Base-by-base conservation (phyloP, 2,329 filamentous ascomycete genomes). In the Cryphonectria radicalis region DNA sequence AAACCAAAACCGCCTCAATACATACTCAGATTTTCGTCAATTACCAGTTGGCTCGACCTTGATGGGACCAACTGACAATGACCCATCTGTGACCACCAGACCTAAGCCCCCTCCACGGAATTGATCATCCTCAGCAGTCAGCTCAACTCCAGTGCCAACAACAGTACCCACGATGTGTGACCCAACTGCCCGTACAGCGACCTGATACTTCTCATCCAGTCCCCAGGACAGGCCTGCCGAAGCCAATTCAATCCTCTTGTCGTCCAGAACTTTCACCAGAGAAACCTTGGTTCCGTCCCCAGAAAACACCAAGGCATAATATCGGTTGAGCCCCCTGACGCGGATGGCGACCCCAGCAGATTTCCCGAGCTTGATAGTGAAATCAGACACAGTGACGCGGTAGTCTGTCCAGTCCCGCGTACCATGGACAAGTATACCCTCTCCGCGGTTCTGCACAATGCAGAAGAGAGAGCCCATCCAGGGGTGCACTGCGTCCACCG, bases 331-430 rank as follows among this genome's bases (percentile, higher is more conserved):
- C 0, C 79, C 79, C 63, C 76, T 74, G 1, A 78, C 76, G 3
- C 79, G 66, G 8, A 76, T 69, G 1, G 76, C 77, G 1, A 78
- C 66, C n/a, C 79, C 79, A 0, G 68, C 73, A 0, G 74, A 74
- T 3, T 64, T 67, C 4, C 77, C 78, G 4, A 78, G 57, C 22
- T 77, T 77, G 5, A 80, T 42, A 3, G 50, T 71, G 42, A 81
- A 77, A 2, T 73, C 70, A 0, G 66, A 57, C 0, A 77, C 74
- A 4, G 66, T 69, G 11, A 74, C 73, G 0, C 62, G 68, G 69
- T 81, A 81, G 59, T 78, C 74, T 3, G 55, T 69, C 79, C 79
- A 81, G 8, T 79, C 78, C 1, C 79, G 74, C 17, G 79, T 81
- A 3, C 80, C 80, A 13, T 79, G 76, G 62, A 66, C 74, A 1